Evolutionary conservation across 441 rosid species (phyloP).

Genomic region (Populus hybrid): DNA sequence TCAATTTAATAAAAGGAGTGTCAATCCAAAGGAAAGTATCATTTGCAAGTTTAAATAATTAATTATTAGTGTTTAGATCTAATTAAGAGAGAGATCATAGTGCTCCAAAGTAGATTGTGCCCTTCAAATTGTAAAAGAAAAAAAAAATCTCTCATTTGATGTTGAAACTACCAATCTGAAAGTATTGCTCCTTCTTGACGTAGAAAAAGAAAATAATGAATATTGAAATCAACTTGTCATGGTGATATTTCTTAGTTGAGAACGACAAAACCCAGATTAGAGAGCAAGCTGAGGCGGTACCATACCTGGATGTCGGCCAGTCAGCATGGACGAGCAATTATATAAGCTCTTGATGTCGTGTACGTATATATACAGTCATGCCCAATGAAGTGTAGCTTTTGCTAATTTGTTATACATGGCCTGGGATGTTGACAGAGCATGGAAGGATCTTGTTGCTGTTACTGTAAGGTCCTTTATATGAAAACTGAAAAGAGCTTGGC

Average conservation of each 20-base stretch:
- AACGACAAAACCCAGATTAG: not conserved
- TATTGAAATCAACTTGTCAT: not conserved
- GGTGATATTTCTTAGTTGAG: not conserved
- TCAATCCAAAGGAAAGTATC: too few relatives aligned
- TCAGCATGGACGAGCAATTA: not conserved
- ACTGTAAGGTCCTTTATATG: not conserved
- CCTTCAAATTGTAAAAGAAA: too few relatives aligned
- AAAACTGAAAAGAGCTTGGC: not conserved
- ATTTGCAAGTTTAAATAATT: too few relatives aligned
- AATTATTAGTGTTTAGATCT: too few relatives aligned
- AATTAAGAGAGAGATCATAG: too few relatives aligned
- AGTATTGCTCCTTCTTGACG: too few relatives aligned
- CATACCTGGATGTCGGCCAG: slow-evolving; percentile 17
- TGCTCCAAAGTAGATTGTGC: too few relatives aligned
- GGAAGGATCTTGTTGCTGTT: not conserved
- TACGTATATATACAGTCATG: not conserved
- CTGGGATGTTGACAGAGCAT: too few relatives aligned
- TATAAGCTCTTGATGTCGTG: not conserved
- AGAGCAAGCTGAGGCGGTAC: slow-evolving; percentile 6
- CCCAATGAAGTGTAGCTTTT: not conserved
- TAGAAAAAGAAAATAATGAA: too few relatives aligned
- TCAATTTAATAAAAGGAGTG: too few relatives aligned
- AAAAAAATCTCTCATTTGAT: too few relatives aligned
- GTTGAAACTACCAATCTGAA: too few relatives aligned
- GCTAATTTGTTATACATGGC: not conserved